Percentiles rank a stretch among this genome's conserved stretches.
Evolutionary conservation across 2,329 filamentous ascomycete genomes (phyloP).

Genomic region (Trichoderma oligosporum): DNA sequence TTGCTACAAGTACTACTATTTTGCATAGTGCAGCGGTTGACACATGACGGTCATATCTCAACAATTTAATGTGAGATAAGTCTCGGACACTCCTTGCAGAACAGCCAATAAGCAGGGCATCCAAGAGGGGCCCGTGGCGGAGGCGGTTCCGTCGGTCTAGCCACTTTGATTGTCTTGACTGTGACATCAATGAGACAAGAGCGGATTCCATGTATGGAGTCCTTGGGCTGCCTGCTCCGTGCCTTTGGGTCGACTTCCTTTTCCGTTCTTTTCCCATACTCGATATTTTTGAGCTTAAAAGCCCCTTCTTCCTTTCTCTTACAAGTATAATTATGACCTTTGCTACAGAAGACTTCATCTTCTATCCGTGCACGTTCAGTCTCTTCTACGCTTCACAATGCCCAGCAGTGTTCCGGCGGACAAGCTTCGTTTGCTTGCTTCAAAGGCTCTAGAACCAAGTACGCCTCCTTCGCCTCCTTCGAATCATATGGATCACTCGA

Average conservation of each 20-base stretch:
- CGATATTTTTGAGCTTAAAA: too few species aligned
- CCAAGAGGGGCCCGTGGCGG: slow-evolving; percentile 8
- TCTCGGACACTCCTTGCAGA: slow-evolving; percentile 1
- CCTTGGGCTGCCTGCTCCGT: too few species aligned
- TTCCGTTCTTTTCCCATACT: neutral
- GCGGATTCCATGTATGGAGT: neutral
- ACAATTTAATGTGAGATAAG: neutral
- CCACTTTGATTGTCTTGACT: neutral
- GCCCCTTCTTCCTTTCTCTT: neutral
- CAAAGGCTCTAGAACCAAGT: neutral
- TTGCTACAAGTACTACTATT: neutral
- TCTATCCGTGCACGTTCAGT: neutral
- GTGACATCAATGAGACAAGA: neutral
- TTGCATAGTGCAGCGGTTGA: neutral
- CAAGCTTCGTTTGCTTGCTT: neutral
- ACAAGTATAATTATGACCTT: neutral
- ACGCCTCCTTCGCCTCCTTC: neutral
- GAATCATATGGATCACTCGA: too few species aligned
- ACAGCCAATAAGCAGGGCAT: slow-evolving; percentile 3
- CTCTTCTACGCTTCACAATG: neutral
- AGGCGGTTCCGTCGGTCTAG: slow-evolving; percentile 2
- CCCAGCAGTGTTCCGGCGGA: neutral
- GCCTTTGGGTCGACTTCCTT: neutral
- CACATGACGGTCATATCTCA: slow-evolving; percentile 5
- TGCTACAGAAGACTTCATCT: neutral